These are phyloP conservation scores for Phytophthora pistaciae DNA, from an alignment of 352 stramenopile species.

Conservation along the genomic window DNA sequence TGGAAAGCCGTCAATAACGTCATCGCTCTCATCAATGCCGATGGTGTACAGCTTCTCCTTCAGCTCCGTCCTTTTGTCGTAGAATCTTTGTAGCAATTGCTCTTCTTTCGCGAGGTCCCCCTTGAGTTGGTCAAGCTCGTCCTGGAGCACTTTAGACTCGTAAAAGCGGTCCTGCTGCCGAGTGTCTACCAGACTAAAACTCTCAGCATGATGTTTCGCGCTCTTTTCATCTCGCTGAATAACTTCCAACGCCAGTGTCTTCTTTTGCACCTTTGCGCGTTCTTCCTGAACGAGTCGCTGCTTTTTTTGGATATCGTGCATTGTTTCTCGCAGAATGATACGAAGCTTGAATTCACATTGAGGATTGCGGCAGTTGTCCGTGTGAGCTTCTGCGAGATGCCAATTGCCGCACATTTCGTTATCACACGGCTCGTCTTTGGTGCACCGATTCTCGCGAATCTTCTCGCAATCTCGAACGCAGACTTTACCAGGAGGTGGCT, in stretches of 20 bases:
- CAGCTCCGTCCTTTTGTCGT: constrained; percentile 2
- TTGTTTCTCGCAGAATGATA: constrained; percentile 61
- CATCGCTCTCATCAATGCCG: constrained; percentile 51
- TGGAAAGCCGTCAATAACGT: constrained; percentile 53
- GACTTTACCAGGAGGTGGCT: constrained; percentile 45
- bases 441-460: constrained; percentile 58
- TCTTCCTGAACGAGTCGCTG: constrained; percentile 22
- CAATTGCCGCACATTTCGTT: constrained; percentile 66
- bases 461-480: constrained; percentile 50
- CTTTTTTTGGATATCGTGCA: constrained; percentile 60
- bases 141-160: constrained; percentile 52
- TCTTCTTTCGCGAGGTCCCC: constrained; percentile 56
- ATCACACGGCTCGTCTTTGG: constrained; percentile 48
- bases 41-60: constrained; percentile 10
- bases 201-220: not conserved
- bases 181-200: not conserved
- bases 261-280: constrained; percentile 33
- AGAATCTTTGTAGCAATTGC: constrained; percentile 14
- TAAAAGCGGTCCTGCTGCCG: constrained; percentile 37
- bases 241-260: constrained; percentile 49
- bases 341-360: constrained; percentile 67
- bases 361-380: constrained; percentile 51
- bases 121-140: constrained; percentile 68
- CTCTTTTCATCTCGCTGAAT: constrained; percentile 56
- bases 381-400: constrained; percentile 68